phyloP scores from a whole-genome alignment of 768 basidiomycete species.

The Leucosporidium scottii region DNA sequence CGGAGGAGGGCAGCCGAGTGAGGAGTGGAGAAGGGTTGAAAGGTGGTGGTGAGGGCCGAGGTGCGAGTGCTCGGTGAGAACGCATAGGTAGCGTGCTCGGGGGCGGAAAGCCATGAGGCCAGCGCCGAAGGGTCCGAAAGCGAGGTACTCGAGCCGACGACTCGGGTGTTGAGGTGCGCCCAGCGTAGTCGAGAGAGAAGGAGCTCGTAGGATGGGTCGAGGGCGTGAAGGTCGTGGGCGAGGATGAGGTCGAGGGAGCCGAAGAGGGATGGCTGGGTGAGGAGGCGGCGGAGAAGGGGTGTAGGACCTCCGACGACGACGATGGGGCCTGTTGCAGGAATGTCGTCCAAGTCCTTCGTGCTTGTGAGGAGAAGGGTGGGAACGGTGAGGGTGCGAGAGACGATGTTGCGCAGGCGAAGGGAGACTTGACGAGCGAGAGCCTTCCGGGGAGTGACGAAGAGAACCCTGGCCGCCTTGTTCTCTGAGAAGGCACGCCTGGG shows the following conservation, averaged over 20 bases:
- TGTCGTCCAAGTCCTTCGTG: conserved; percentile 9
- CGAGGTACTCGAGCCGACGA: conserved; percentile 68
- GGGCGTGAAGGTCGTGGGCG: conserved; percentile 75
- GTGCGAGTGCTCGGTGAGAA: conserved; percentile 80
- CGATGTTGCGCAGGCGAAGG: conserved; percentile 35
- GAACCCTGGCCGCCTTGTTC: conserved; percentile 34
- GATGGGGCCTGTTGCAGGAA: conserved; percentile 5
- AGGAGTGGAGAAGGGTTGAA: conserved; percentile 74
- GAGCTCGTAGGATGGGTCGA: conserved; percentile 75
- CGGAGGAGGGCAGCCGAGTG: conserved; percentile 82
- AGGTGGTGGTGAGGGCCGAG: conserved; percentile 60
- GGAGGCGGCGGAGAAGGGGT: conserved; percentile 33
- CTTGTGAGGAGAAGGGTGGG: conserved; percentile 10
- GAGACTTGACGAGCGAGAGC: conserved; percentile 40
- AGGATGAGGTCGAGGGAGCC: conserved; percentile 59
- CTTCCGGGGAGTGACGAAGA: conserved; percentile 40
- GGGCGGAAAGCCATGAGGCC: conserved; percentile 67
- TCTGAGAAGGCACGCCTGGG: conserved; percentile 19
- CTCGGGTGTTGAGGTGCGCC: conserved; percentile 59
- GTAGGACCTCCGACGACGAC: conserved; percentile 37
- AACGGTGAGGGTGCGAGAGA: conserved; percentile 30
- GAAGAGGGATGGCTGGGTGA: conserved; percentile 33
- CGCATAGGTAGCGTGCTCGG: conserved; percentile 56
- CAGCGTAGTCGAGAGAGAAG: conserved; percentile 63
- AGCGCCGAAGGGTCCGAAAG: conserved; percentile 73